Evolutionary conservation across 1,284 basidiomycete species (phyloP).

Genomic region (Ustilago nuda): DNA sequence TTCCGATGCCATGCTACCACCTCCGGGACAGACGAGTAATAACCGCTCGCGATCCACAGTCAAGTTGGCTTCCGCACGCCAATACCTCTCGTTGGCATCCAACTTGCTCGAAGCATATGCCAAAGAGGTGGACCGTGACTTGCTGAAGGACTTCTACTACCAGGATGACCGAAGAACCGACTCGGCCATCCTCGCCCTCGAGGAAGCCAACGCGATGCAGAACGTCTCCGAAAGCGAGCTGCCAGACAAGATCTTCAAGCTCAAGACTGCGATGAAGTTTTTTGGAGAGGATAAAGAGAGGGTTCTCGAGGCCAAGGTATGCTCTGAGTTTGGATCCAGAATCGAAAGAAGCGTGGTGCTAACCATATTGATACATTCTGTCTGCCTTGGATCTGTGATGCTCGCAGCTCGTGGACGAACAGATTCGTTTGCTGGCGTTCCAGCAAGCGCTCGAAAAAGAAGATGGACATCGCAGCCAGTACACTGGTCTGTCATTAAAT

Average conservation of each 20-base stretch:
- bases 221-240: conserved; percentile 31
- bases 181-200: conserved; percentile 84
- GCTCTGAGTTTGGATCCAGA: conserved; percentile 13
- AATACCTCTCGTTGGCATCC: conserved; percentile 58
- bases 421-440: conserved; percentile 78
- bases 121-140: conserved; percentile 77
- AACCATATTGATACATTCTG: neutral
- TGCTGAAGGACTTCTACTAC: conserved; percentile 96
- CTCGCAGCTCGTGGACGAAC: conserved; percentile 87
- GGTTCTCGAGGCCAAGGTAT: conserved; percentile 86
- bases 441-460: conserved; percentile 92
- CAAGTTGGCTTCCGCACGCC: conserved; percentile 35
- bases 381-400: neutral
- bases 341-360: neutral
- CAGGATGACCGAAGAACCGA: conserved; percentile 95
- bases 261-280: conserved; percentile 87
- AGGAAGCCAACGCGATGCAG: conserved; percentile 72
- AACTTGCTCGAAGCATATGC: conserved; percentile 65
- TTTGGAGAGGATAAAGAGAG: conserved; percentile 94
- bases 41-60: conserved; percentile 12
- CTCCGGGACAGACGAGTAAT: neutral
- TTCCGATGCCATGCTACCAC: conserved; percentile 32
- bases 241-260: conserved; percentile 75
- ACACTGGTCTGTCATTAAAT: conserved; percentile 54
- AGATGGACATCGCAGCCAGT: conserved; percentile 73